Conservation (phyloP, 495 filamentous ascomycete genomes). For the Usnea hakonensis region DNA sequence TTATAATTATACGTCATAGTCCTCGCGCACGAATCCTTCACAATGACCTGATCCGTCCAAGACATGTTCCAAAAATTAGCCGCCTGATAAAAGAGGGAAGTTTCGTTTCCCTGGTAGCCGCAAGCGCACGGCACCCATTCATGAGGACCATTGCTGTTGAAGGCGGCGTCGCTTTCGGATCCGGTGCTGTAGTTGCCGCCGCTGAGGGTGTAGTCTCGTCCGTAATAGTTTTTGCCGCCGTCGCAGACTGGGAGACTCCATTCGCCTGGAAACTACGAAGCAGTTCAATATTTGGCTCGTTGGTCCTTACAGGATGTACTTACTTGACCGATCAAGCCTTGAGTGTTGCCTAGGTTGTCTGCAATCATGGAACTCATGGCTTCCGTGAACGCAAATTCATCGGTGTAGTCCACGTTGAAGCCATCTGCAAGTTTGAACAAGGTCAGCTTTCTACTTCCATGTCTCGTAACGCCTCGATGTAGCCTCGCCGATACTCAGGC, state of each 20-base stretch:
- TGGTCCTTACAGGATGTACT: neutral
- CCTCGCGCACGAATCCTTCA: neutral
- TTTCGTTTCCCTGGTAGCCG: constrained; percentile 1
- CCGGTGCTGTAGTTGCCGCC: neutral
- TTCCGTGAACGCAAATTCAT: neutral
- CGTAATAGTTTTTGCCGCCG: constrained; percentile 4
- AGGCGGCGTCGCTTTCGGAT: neutral
- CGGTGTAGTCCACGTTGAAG: neutral
- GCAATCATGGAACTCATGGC: neutral
- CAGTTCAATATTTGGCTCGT: neutral
- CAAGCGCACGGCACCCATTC: constrained; percentile 1
- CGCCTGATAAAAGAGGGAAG: neutral
- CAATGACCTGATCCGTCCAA: neutral
- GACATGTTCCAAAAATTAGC: too few species aligned
- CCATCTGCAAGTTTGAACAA: neutral
- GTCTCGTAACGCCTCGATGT: too few species aligned
- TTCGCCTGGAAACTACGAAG: too few species aligned
- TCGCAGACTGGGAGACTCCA: constrained; percentile 2
- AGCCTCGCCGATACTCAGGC: neutral
- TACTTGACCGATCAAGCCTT: neutral
- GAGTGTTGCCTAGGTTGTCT: neutral
- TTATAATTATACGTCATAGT: neutral
- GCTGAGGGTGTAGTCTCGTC: neutral
- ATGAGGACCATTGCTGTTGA: neutral
- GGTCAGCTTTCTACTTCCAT: neutral